Percentiles rank a stretch among this genome's conserved stretches.
Evolutionary conservation across 352 stramenopile species (phyloP).

Genomic region (Globisporangium rhizosaccharum): DNA sequence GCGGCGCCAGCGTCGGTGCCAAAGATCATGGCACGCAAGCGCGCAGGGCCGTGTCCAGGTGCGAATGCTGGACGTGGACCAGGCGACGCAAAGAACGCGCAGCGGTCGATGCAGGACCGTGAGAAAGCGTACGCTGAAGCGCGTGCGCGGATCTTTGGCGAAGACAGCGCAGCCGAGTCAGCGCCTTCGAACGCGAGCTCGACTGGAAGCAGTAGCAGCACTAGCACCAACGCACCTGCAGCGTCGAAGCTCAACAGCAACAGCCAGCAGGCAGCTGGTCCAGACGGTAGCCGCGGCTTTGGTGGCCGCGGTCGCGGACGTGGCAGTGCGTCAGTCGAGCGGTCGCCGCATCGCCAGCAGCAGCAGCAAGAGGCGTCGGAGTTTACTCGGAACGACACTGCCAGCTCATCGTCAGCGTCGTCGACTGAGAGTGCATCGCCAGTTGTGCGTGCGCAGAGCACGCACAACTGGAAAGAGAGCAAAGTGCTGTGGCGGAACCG

Average conservation of each 20-base stretch:
- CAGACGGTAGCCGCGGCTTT: conserved; percentile 51
- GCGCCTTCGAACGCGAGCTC: background rate
- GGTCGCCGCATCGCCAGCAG: conserved; percentile 1
- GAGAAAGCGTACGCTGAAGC: conserved; percentile 93
- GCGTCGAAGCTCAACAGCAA: conserved; percentile 13
- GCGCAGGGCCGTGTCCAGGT: conserved; percentile 24
- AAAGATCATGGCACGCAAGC: conserved; percentile 93
- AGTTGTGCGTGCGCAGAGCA: conserved; percentile 6
- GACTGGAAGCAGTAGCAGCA: conserved; percentile 7
- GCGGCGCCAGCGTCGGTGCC: conserved; percentile 71
- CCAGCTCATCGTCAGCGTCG: background rate
- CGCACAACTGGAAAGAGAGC: conserved; percentile 82
- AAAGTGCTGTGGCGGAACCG: conserved; percentile 94
- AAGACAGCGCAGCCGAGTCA: conserved; percentile 28
- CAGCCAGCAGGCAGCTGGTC: conserved; percentile 44
- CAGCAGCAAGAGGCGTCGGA: background rate
- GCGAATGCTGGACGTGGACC: conserved; percentile 22
- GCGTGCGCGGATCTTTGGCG: conserved; percentile 92
- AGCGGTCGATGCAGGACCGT: conserved; percentile 86
- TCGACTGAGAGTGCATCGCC: background rate
- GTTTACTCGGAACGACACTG: background rate
- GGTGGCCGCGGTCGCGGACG: conserved; percentile 9
- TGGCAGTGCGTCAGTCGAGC: background rate
- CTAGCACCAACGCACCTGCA: conserved; percentile 2
- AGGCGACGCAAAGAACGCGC: conserved; percentile 38